Conservation (phyloP, 1,139 yeast genomes). For the Groenewaldozyma sp. region DNA sequence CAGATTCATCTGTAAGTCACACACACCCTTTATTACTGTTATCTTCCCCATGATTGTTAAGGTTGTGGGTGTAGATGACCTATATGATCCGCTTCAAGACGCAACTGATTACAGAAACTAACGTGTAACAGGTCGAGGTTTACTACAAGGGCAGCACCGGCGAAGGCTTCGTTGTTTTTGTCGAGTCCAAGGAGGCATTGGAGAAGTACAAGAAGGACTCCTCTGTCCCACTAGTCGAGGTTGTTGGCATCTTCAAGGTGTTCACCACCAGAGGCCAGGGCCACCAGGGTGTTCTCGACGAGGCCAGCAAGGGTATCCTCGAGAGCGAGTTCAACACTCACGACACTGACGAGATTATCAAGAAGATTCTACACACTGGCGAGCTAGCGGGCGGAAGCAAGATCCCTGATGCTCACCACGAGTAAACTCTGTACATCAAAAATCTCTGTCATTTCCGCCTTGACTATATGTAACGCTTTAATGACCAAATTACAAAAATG, state of each 20-base stretch:
- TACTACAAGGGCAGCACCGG: conserved; percentile 51
- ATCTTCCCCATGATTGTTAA: no score
- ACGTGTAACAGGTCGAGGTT: conserved; percentile 25
- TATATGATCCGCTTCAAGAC: no score
- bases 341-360: conserved; percentile 36
- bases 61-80: no score
- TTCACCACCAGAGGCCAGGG: conserved; percentile 56
- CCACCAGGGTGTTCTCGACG: conserved; percentile 59
- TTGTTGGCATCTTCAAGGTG: conserved; percentile 57
- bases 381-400: conserved; percentile 30
- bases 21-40: no score
- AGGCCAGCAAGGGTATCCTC: conserved; percentile 60
- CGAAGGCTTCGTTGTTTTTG: conserved; percentile 56
- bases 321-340: conserved; percentile 53
- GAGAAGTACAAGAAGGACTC: conserved; percentile 39
- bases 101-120: no score
- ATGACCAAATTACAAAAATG: no score
- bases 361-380: conserved; percentile 49
- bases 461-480: no score
- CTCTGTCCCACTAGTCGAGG: conserved; percentile 51
- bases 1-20: no score
- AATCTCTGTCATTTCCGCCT: no score
- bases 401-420: background rate
- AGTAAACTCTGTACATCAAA: no score
- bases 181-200: conserved; percentile 44